A percentile compares a stretch with the other conserved stretches of the same genome.
phyloP scores from a whole-genome alignment of 352 stramenopile genomes.

The Phytopythium montanum region DNA sequence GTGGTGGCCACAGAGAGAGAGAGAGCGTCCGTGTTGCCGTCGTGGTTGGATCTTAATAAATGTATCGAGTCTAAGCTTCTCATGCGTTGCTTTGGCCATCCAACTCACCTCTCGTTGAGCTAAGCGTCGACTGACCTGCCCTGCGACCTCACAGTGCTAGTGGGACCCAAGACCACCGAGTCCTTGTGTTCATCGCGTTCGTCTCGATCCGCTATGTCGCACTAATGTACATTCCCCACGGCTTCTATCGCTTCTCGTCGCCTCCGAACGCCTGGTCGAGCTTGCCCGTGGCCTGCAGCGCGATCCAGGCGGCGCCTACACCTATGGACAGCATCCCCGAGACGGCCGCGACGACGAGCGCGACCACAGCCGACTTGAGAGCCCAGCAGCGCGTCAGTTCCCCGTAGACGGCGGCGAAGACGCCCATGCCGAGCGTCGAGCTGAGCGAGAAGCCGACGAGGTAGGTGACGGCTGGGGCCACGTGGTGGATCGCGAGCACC shows the following conservation, averaged over 20 bases:
- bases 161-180: neutral
- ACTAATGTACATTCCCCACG: neutral
- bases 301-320: constrained; percentile 69
- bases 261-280: constrained; percentile 53
- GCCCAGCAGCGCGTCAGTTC: constrained; percentile 38
- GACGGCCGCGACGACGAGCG: constrained; percentile 41
- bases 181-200: neutral
- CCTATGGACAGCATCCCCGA: constrained; percentile 56
- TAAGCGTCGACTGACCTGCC: too few relatives aligned
- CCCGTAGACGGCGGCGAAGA: constrained; percentile 82
- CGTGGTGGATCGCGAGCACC: constrained; percentile 67
- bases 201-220: neutral
- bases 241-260: neutral
- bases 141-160: too few relatives aligned
- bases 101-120: too few relatives aligned
- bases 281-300: constrained; percentile 52
- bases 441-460: constrained; percentile 83
- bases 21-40: neutral
- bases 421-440: constrained; percentile 86
- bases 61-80: neutral
- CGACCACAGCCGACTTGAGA: constrained; percentile 17
- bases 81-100: too few relatives aligned
- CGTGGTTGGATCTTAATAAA: neutral
- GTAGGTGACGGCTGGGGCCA: constrained; percentile 62
- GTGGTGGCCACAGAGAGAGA: constrained; percentile 2